Base-by-base conservation (phyloP, 495 filamentous ascomycete species). In the Penicillium argentinense region DNA sequence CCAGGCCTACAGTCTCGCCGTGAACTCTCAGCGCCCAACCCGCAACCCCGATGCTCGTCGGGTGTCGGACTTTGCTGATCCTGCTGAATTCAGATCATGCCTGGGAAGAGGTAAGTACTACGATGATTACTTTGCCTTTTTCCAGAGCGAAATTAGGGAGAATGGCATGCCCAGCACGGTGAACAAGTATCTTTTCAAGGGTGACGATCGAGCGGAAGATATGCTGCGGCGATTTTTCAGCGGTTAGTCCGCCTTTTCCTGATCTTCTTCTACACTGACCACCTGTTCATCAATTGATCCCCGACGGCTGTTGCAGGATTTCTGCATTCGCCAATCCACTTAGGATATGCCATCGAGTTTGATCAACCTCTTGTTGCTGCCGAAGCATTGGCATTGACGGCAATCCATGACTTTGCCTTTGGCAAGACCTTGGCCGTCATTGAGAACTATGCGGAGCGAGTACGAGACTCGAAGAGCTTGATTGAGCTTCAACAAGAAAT, bases 281-380 rank as follows among this genome's bases (percentile, higher is more conserved):
- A n/a, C n/a, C n/a, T 7, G 6, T 18, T 0, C 5, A 13, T 27
- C 9, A 41, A 36, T 34, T 18, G 5, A 25, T n/a, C 28, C 14
- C 1, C 26, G 9, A 24, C 8, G 18, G 12, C 3, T 14, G 22
- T 12, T 1, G 33, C 54, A 51, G 68, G 64, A 3, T 44, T 58
- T 3, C 55, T 57, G 22, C 69, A 71, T 48, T 62, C 69, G 3
- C 41, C 70, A 30, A 73, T 73, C 43, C 69, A 71, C 41, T 38
- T 73, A 2, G 67, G 60, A 24, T 60, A 67, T 30, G 69, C 60
- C 19, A 49, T 73, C 28, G 69, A 73, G 45, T 73, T 70, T 43
- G 45, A 64, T 6, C 66, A 64, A 44, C 63, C 69, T 2, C 45
- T 52, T 14, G 51, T 73, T 21, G 52, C 63, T 2, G 69, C 66